Evolutionary conservation across 257 asterid genomes (phyloP).

Genomic region (Leptodermis oblonga): DNA sequence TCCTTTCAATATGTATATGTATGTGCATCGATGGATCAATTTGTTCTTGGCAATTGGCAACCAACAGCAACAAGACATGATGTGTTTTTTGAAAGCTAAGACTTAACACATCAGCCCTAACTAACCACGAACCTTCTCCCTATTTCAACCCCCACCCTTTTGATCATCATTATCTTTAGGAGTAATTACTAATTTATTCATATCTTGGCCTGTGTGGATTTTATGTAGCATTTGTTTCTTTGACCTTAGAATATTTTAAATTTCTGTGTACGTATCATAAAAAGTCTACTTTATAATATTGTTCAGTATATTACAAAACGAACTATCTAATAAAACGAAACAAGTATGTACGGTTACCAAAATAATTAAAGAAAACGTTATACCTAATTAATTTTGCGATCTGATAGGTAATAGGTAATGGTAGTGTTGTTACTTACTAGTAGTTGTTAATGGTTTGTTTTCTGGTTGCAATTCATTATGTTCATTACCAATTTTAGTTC

Average conservation of each 20-base stretch:
- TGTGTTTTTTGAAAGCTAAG: slow-evolving; percentile 48
- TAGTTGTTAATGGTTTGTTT: not conserved
- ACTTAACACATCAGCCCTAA: not conserved
- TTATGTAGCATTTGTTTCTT: too few species aligned
- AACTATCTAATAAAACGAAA: too few species aligned
- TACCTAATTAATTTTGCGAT: too few species aligned
- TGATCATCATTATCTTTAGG: not conserved
- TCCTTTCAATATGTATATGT: slow-evolving; percentile 36
- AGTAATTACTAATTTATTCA: not conserved
- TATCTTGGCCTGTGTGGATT: too few species aligned
- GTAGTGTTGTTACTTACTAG: not conserved
- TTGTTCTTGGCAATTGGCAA: not conserved
- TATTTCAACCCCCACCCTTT: not conserved
- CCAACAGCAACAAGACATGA: slow-evolving; percentile 9
- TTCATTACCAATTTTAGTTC: too few species aligned
- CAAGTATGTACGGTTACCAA: too few species aligned
- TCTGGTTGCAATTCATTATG: too few species aligned
- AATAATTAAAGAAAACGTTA: too few species aligned
- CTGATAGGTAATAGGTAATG: not conserved
- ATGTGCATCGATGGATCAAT: slow-evolving; percentile 8
- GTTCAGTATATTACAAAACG: too few species aligned
- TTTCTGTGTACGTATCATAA: too few species aligned
- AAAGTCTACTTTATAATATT: too few species aligned
- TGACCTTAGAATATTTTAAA: too few species aligned
- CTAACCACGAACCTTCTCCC: not conserved